phyloP scores from a whole-genome alignment of 108 stramenopile species.

The Pseudonitzschia multiseries region DNA sequence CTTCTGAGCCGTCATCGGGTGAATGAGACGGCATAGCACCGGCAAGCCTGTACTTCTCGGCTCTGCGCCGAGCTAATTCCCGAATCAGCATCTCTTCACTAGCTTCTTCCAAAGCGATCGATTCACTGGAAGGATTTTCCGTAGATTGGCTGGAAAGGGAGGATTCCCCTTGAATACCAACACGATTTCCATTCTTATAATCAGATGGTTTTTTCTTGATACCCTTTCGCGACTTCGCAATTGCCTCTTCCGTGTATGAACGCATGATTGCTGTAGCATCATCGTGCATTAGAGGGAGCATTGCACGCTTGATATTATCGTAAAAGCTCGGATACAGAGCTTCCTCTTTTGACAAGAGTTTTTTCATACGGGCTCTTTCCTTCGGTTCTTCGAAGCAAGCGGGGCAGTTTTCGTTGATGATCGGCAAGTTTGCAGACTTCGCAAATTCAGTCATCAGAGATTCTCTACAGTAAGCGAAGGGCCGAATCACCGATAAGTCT shows the following conservation, averaged over 20 bases:
- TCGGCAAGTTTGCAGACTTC: constrained; percentile 76
- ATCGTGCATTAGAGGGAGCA: constrained; percentile 85
- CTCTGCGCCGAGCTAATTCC: constrained; percentile 75
- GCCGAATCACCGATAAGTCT: constrained; percentile 95
- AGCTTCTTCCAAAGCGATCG: constrained; percentile 35
- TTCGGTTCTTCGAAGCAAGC: constrained; percentile 99
- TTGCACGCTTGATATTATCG: constrained; percentile 68
- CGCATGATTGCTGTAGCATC: constrained; percentile 78
- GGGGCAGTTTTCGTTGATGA: constrained; percentile 99
- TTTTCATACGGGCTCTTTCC: constrained; percentile 96
- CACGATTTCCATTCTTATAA: not conserved
- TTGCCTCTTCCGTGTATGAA: constrained; percentile 77
- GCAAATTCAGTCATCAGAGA: constrained; percentile 92
- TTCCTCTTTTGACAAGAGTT: constrained; percentile 91
- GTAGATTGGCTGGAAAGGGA: not conserved
- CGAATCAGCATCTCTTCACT: constrained; percentile 74
- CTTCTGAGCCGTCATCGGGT: constrained; percentile 27
- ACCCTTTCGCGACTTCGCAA: constrained; percentile 77
- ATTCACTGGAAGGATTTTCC: not conserved
- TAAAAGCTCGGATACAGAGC: constrained; percentile 81
- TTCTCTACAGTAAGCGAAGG: constrained; percentile 94
- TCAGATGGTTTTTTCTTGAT: constrained; percentile 11
- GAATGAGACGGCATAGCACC: constrained; percentile 64
- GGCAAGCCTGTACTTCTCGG: constrained; percentile 50
- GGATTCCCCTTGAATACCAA: not conserved